Evolutionary conservation across 768 basidiomycete species (phyloP).

Genomic region (Gloeophyllum trabeum): DNA sequence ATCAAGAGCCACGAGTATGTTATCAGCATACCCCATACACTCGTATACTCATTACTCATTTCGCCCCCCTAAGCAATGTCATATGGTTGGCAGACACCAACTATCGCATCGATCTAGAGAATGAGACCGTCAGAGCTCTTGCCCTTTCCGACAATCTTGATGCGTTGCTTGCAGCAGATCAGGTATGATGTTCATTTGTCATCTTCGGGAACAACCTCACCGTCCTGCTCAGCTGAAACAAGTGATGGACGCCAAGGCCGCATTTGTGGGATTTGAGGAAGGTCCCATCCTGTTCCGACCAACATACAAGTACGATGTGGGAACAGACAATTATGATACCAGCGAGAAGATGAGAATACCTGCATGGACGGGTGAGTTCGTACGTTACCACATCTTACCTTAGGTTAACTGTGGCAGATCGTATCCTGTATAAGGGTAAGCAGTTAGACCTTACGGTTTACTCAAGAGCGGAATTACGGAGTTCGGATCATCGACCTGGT

Average conservation of each 20-base stretch:
- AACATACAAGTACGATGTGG: slow-evolving; percentile 85
- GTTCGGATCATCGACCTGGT: slow-evolving; percentile 97
- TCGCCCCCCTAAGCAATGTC: slow-evolving; percentile 50
- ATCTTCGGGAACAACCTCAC: not conserved
- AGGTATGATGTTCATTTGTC: slow-evolving; percentile 37
- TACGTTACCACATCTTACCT: not conserved
- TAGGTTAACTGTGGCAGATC: slow-evolving; percentile 45
- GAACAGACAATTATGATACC: slow-evolving; percentile 83
- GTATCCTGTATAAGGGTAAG: slow-evolving; percentile 76
- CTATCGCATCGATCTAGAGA: slow-evolving; percentile 85
- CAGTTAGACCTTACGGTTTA: slow-evolving; percentile 69
- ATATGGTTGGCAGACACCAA: slow-evolving; percentile 95
- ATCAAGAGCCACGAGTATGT: slow-evolving; percentile 86
- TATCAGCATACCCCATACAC: slow-evolving; percentile 1
- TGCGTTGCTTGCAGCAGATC: slow-evolving; percentile 70
- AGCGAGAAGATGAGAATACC: slow-evolving; percentile 95
- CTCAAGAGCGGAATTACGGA: slow-evolving; percentile 70
- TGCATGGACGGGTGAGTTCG: slow-evolving; percentile 81
- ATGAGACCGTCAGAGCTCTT: slow-evolving; percentile 64
- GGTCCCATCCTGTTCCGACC: slow-evolving; percentile 87
- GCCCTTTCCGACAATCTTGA: slow-evolving; percentile 60
- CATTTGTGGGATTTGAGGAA: slow-evolving; percentile 79
- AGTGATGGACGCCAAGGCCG: slow-evolving; percentile 60
- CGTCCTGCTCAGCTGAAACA: slow-evolving; percentile 44
- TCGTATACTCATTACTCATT: slow-evolving; percentile 1